Conservation (phyloP, 1,139 yeast species). For the Torulaspora globosa region DNA sequence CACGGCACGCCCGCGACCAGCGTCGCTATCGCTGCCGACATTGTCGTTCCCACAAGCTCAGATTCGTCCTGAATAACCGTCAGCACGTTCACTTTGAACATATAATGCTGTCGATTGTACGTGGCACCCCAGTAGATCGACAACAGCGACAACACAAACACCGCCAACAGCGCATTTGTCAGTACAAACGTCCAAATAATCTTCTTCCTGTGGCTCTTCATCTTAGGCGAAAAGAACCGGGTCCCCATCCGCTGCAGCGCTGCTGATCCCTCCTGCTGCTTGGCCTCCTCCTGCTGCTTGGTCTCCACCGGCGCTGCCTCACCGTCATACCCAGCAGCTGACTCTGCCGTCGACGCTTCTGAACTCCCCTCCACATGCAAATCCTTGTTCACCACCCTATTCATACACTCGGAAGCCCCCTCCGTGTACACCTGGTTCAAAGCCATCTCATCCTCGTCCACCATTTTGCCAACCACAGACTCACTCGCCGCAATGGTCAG, state of each 20-base stretch:
- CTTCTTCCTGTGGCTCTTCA: constrained; percentile 12
- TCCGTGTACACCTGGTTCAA: constrained; percentile 1
- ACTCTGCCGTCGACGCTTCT: constrained; percentile 1
- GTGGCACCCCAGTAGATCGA: constrained; percentile 26
- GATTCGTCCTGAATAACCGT: constrained; percentile 22
- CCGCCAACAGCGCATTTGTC: constrained; percentile 10
- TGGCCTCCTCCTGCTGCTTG: background rate
- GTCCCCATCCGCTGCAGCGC: constrained; percentile 8
- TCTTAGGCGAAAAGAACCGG: constrained; percentile 16
- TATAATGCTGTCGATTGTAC: constrained; percentile 14
- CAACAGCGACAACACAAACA: constrained; percentile 14
- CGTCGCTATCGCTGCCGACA: constrained; percentile 18
- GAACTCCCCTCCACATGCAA: background rate
- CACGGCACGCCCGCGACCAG: constrained; percentile 21
- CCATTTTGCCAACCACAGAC: background rate
- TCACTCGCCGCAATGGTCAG: no score
- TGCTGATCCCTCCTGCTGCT: background rate
- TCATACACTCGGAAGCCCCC: constrained; percentile 5
- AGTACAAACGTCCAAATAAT: constrained; percentile 13
- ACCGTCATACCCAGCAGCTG: constrained; percentile 1
- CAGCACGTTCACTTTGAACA: constrained; percentile 17
- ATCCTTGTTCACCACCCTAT: background rate
- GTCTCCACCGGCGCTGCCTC: background rate
- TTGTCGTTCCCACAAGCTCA: constrained; percentile 8
- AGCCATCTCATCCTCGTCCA: background rate